Base-by-base conservation (phyloP, 345 rosid genomes). In the Ricinus communis region DNA sequence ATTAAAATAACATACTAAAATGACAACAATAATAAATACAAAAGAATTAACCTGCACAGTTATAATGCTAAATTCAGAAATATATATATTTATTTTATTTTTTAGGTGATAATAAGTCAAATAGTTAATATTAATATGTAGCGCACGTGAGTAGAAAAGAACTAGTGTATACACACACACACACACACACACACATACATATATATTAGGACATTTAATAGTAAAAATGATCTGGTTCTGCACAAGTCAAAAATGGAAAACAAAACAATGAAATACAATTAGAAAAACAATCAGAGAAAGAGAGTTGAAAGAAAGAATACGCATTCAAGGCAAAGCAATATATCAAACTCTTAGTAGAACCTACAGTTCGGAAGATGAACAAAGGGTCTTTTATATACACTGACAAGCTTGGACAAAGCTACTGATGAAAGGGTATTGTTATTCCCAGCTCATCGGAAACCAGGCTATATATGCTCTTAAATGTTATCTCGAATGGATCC, bases 131-230 rank as follows among this genome's bases (percentile, higher is more conserved):
- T n/a, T n/a, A n/a, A n/a, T n/a, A n/a, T n/a, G n/a, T n/a, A n/a
- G n/a, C n/a, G n/a, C n/a, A n/a, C n/a, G n/a, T n/a, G n/a, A n/a
- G n/a, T n/a, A n/a, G n/a, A n/a, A n/a, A n/a, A n/a, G n/a, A n/a
- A n/a, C n/a, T n/a, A n/a, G n/a, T n/a, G n/a, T n/a, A n/a, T n/a
- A n/a, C n/a, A n/a, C n/a, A n/a, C n/a, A n/a, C n/a, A n/a, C n/a
- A n/a, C n/a, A n/a, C n/a, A n/a, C n/a, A n/a, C n/a, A n/a, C n/a
- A n/a, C n/a, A n/a, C n/a, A n/a, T n/a, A n/a, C n/a, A n/a, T n/a
- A n/a, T n/a, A n/a, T n/a, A n/a, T 62, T 16, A 38, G 52, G 18
- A 9, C 53, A 24, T 7, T 27, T 63, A 74, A 67, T 55, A 45
- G 15, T 30, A n/a, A 30, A 19, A 27, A 36, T 7, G 3, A 21